phyloP scores from a whole-genome alignment of 345 rosid genomes.

The Anacardium occidentale region DNA sequence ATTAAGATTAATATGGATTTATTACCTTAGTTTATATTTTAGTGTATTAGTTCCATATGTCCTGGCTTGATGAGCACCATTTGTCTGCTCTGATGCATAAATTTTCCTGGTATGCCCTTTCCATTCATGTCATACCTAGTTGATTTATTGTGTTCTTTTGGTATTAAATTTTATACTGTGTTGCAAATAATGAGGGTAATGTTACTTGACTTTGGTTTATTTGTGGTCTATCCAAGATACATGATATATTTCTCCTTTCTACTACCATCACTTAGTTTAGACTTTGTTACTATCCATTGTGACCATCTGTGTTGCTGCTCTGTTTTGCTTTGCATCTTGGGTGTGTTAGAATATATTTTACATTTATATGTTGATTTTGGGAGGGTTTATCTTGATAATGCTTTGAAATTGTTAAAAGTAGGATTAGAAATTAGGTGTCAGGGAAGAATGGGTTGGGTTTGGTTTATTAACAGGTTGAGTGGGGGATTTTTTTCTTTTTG shows the following conservation, averaged over 20 bases:
- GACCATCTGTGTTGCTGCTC: background rate
- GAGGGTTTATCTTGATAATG: slow-evolving; percentile 24
- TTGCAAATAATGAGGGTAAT: background rate
- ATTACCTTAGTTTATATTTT: background rate
- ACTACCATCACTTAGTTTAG: background rate
- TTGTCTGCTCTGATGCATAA: background rate
- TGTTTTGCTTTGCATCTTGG: slow-evolving; percentile 3
- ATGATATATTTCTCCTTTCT: background rate
- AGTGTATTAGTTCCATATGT: background rate
- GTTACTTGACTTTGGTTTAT: no score
- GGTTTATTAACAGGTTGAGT: slow-evolving; percentile 95
- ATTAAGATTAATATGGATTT: no score
- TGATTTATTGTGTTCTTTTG: background rate
- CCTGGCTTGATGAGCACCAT: background rate
- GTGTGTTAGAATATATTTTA: background rate
- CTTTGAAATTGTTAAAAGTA: slow-evolving; percentile 19
- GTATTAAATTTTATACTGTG: background rate
- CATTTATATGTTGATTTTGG: background rate
- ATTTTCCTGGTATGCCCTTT: background rate
- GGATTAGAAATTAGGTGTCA: slow-evolving; percentile 34
- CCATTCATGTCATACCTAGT: no score
- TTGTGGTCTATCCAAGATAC: background rate
- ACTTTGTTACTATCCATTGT: background rate
- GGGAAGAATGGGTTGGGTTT: slow-evolving; percentile 67
- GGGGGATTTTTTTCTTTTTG: slow-evolving; percentile 70